phyloP scores from a whole-genome alignment of 495 filamentous ascomycete genomes.

The Alectoria sarmentosa region DNA sequence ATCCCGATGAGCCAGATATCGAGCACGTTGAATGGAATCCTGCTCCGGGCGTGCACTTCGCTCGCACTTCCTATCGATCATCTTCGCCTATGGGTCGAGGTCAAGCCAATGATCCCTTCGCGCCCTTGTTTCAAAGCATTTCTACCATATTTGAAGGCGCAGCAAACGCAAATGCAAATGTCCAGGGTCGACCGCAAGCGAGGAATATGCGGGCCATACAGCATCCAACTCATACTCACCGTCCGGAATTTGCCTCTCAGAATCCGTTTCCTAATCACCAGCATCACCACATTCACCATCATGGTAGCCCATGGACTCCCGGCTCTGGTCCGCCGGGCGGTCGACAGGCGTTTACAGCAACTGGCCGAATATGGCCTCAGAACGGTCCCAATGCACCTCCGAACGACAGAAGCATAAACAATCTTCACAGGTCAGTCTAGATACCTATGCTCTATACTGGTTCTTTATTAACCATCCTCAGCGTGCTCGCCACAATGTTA shows the following conservation, averaged over 20 bases:
- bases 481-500: slow-evolving; percentile 17
- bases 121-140: slow-evolving; percentile 20
- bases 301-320: slow-evolving; percentile 10
- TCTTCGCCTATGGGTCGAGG: slow-evolving; percentile 5
- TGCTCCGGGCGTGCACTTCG: slow-evolving; percentile 32
- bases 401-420: slow-evolving; percentile 3
- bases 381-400: slow-evolving; percentile 10
- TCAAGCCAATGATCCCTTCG: slow-evolving; percentile 22
- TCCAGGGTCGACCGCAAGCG: not conserved
- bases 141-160: slow-evolving; percentile 17
- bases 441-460: not conserved
- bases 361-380: slow-evolving; percentile 11
- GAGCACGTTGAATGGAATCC: slow-evolving; percentile 32
- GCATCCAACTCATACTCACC: slow-evolving; percentile 5
- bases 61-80: slow-evolving; percentile 27
- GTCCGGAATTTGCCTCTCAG: not conserved
- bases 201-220: not conserved
- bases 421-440: slow-evolving; percentile 11
- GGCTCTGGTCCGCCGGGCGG: slow-evolving; percentile 8
- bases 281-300: slow-evolving; percentile 17
- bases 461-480: not conserved
- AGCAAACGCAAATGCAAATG: slow-evolving; percentile 8
- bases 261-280: slow-evolving; percentile 11
- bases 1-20: slow-evolving; percentile 38
- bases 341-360: slow-evolving; percentile 13